A percentile compares a stretch with the other conserved stretches of the same genome.
These are phyloP conservation scores for Cladosporium velox DNA, from an alignment of 2,329 filamentous ascomycete genomes.

Conservation along the genomic window DNA sequence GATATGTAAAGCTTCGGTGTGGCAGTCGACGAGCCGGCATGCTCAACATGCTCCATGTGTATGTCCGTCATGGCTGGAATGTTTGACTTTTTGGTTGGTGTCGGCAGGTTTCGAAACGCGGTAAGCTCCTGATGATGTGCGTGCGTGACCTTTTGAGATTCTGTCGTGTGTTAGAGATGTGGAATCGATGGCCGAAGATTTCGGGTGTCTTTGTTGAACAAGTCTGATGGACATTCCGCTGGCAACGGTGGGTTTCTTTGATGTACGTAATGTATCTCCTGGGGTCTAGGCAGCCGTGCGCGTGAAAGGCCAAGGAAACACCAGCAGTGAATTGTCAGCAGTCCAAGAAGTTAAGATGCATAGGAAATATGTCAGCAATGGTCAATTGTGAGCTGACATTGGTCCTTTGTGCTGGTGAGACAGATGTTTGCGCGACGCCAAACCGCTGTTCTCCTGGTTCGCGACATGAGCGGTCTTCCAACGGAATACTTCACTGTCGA, in stretches of 20 bases:
- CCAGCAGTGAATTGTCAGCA: too few species aligned
- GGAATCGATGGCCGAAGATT: not conserved
- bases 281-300: not conserved
- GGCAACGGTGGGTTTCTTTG: not conserved
- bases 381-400: too few species aligned
- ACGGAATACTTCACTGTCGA: not conserved
- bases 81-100: not conserved
- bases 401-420: too few species aligned
- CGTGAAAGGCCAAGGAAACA: not conserved
- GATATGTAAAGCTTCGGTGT: not conserved
- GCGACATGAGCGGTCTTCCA: too few species aligned
- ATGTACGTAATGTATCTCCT: not conserved
- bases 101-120: not conserved
- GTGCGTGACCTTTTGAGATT: not conserved
- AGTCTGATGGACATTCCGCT: not conserved
- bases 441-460: too few species aligned
- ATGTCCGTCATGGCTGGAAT: not conserved
- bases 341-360: too few species aligned
- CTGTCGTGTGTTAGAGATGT: not conserved
- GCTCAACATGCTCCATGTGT: not conserved
- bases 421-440: too few species aligned
- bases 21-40: not conserved
- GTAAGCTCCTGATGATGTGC: not conserved
- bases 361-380: too few species aligned
- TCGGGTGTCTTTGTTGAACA: not conserved